Evolutionary conservation across 2,329 filamentous ascomycete genomes (phyloP).

Genomic region (Cyphellophora attinorum): DNA sequence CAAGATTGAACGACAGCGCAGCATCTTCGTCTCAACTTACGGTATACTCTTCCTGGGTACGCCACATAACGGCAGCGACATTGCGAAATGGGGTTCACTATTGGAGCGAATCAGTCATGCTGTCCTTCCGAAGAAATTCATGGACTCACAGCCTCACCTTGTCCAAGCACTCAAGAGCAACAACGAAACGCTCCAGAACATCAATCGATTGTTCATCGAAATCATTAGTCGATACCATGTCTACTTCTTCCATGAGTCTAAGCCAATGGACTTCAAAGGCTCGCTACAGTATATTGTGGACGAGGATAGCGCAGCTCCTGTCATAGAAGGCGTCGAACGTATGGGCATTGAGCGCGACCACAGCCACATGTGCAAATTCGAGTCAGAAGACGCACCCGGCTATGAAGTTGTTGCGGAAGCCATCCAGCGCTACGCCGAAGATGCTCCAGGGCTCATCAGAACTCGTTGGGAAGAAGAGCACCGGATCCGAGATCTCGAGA

Average conservation of each 20-base stretch:
- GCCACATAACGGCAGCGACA: constrained; percentile 60
- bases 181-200: constrained; percentile 64
- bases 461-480: constrained; percentile 53
- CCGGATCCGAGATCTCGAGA: constrained; percentile 25
- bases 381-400: constrained; percentile 53
- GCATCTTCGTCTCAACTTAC: constrained; percentile 65
- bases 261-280: constrained; percentile 59
- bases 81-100: constrained; percentile 58
- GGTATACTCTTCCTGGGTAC: constrained; percentile 70
- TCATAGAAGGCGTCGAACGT: constrained; percentile 59
- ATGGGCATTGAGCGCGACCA: constrained; percentile 69
- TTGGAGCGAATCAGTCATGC: constrained; percentile 59
- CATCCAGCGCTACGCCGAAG: constrained; percentile 32
- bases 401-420: constrained; percentile 47
- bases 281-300: constrained; percentile 59
- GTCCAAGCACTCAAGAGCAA: constrained; percentile 62
- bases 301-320: constrained; percentile 58
- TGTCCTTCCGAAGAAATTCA: constrained; percentile 54
- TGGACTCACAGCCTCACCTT: constrained; percentile 59
- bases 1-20: constrained; percentile 55
- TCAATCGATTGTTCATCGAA: constrained; percentile 63
- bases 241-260: constrained; percentile 68
- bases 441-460: constrained; percentile 45
- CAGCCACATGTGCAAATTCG: constrained; percentile 63
- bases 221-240: constrained; percentile 62